Evolutionary conservation across 2,329 filamentous ascomycete genomes (phyloP), one percentile per base, ranked within the genome.

Genomic region (Neonectria faginata): DNA sequence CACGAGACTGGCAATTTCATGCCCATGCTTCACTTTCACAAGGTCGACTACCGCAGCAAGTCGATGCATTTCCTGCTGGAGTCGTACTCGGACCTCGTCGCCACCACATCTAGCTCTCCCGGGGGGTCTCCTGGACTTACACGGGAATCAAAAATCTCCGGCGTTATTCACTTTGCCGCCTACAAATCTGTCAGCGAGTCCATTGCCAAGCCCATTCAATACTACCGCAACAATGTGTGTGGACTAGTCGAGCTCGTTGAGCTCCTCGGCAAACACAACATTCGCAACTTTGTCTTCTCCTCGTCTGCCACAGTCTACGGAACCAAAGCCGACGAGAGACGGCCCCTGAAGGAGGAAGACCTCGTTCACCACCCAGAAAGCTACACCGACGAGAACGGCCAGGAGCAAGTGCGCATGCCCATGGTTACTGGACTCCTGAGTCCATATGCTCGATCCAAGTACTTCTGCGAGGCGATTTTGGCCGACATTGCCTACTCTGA

Each of bases 121-220:
- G 57, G 29, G 5, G 45, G 14, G 2, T 25, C 47, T 16, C 25
- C 50, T 10, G 50, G 41, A 42, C 50, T 67, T n/a, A 67, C 41
- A 64, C 48, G 20, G 5, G 36, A 36, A 22, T 71, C 67, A 11
- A 58, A 63, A 41, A 64, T 71, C 12, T 45, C 62, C 3, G 88
- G 88, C 1, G 88, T 91, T n/a, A 90, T 91, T 62, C 89, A 91
- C 72, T 91, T 91, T 68, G 89, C 89, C 14, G 89, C 89, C 1
- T 86, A 87, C 80, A 91, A 91, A 74, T 87, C 88, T 2, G 88
- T 91, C 0, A 84, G 84, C 27, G 88, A 91, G 70, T 90, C 87
- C 47, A 90, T 91, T 78, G 27, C 79, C 82, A 62, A 67, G 11
- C 89, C 89, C 0, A 76, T 91, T 60, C 84, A 85, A 63, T 91